Base-by-base conservation (phyloP, 768 basidiomycete genomes). In the Lactifluus hygrophoroides region DNA sequence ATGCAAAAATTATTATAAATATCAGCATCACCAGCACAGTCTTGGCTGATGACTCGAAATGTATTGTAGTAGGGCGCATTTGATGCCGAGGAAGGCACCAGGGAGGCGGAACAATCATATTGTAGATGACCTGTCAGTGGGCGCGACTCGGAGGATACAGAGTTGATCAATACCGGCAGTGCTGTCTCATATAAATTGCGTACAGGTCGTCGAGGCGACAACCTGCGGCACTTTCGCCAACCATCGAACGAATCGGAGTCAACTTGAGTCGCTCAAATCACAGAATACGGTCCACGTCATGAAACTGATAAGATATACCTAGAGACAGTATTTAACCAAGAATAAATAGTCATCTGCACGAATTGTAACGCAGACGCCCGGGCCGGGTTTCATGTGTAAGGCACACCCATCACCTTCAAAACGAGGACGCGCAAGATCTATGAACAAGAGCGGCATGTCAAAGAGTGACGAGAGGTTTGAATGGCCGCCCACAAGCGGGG, bases 341-440 rank as follows among this genome's bases (percentile, higher is more conserved):
- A 28, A 47, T 30, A 32, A 19, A 42, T 17, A 40, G 19, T 25
- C 27, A 19, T 38, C 23, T n/a, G 27, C 44, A n/a, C 11, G 9
- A 10, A 32, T 3, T 16, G 9, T 9, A 37, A 37, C 19, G 34
- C 46, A 21, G 16, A 16, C n/a, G 25, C n/a, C n/a, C n/a, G n/a
- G n/a, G 10, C 3, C 7, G 8, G 4, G 10, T 3, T n/a, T 61
- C 51, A 61, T 3, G 45, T 59, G 25, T 35, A 61, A 9, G 84
- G 80, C 51, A 84, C 82, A 30, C 89, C 91, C 43, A 93, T 66
- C 16, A 93, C 86, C 71, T 94, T 94, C 70, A 87, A 73, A 3
- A 91, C 90, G 40, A 94, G 70, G 19, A 86, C 88, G 25, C 84
- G 83, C 50, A 94, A 72, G 66, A 94, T 85, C 91, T 94, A 49